Conservation (phyloP, 805 yeast species). For the Barnettozyma sucrosica region DNA sequence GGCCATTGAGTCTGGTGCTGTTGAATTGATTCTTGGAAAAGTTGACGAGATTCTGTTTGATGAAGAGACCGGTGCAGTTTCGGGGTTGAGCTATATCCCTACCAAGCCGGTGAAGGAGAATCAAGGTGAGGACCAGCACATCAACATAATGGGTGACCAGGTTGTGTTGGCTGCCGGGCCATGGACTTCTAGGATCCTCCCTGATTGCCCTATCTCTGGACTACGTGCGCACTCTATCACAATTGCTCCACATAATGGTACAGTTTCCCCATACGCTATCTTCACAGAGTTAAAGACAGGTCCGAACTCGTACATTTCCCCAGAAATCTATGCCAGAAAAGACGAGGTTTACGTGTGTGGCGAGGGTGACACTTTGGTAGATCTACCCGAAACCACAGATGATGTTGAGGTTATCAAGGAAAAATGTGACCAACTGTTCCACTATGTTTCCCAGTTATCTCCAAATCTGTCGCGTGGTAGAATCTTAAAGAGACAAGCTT, state of each 20-base stretch:
- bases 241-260: conserved; percentile 68
- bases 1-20: conserved; percentile 75
- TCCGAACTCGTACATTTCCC: conserved; percentile 67
- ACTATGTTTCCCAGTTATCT: conserved; percentile 72
- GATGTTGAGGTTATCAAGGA: conserved; percentile 84
- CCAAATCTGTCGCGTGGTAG: conserved; percentile 67
- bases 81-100: conserved; percentile 61
- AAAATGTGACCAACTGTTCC: conserved; percentile 82
- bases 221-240: conserved; percentile 94
- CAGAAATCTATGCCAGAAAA: conserved; percentile 90
- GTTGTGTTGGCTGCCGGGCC: conserved; percentile 91
- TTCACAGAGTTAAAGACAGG: conserved; percentile 85
- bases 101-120: conserved; percentile 21
- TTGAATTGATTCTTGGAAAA: conserved; percentile 82
- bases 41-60: conserved; percentile 63
- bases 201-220: conserved; percentile 92
- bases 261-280: conserved; percentile 88
- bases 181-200: conserved; percentile 88
- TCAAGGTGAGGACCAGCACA: conserved; percentile 26
- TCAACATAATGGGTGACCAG: conserved; percentile 60
- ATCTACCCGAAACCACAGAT: conserved; percentile 89
- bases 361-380: conserved; percentile 88
- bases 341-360: conserved; percentile 98
- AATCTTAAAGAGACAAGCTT: conserved; percentile 81
- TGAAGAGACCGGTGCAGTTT: conserved; percentile 59